Base-by-base conservation (phyloP, 2,329 filamentous ascomycete species). In the Diaporthe sp. region DNA sequence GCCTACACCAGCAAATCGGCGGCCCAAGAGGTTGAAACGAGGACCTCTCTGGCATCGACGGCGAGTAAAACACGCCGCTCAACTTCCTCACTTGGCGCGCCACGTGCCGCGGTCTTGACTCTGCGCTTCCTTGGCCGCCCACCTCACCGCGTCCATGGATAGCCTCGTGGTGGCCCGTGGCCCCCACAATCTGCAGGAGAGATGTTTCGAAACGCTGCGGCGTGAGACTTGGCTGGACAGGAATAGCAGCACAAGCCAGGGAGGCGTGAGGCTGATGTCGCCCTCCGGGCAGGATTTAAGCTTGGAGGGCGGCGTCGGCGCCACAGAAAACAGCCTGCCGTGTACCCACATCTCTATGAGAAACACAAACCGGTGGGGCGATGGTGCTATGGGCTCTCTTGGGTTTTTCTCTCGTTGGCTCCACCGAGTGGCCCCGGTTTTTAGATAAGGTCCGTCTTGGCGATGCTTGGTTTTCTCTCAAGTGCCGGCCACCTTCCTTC, bases 391-490 rank as follows among this genome's bases (percentile, higher is more conserved):
- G 31, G 47, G 34, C n/a, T 37, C 31, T 39, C 31, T 37, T 53
- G 8, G 47, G 12, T 20, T 68, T 53, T 53, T 68, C 37, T 53
- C 34, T 60, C 7, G 31, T n/a, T 17, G 34, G 65, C 20, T n/a
- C 65, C 65, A 28, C 47, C 15, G 25, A n/a, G 15, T 28, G 34
- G 65, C n/a, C 65, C 65, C 65, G 20, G 8, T 70, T 68, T 70
- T 70, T 55, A 70, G 65, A 70, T 70, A 70, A 70, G 65, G 65
- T 55, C 65, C 65, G 65, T 34, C 65, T 70, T 70, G 65, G 65
- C 65, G 65, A 70, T 70, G 65, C 65, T 70, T 70, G 65, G 34
- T 70, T 42, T 31, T 22, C 65, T 37, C 47, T 22, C 65, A 28
- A 68, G 31, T 53, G 65, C 65, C 65, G 37, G 39, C 42, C 60